Percentiles rank a stretch among this genome's conserved stretches.
These are phyloP conservation scores for Pelargonium fulgidum DNA, from an alignment of 441 rosid genomes.

Conservation along the genomic window DNA sequence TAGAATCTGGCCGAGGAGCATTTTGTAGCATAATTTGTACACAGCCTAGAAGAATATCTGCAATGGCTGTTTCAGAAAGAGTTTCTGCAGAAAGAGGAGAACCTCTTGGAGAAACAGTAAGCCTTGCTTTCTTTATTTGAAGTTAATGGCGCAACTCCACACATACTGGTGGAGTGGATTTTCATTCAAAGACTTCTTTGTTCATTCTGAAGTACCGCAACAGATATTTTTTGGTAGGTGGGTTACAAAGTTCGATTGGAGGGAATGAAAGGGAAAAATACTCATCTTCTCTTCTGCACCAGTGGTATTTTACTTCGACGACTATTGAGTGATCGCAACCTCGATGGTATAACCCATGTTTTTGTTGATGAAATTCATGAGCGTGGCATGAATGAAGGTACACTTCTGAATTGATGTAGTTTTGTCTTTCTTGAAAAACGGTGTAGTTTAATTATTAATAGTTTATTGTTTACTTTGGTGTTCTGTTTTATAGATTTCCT, in stretches of 20 bases:
- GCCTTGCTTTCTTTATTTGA: slow-evolving; percentile 29
- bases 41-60: slow-evolving; percentile 97
- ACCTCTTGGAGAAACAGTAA: slow-evolving; percentile 93
- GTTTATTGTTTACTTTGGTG: slow-evolving; percentile 12
- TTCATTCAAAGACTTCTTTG: slow-evolving; percentile 27
- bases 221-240: slow-evolving; percentile 71
- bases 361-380: slow-evolving; percentile 99
- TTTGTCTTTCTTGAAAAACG: slow-evolving; percentile 18
- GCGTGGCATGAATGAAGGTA: slow-evolving; percentile 99
- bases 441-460: slow-evolving; percentile 9
- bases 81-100: slow-evolving; percentile 96
- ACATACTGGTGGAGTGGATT: slow-evolving; percentile 5
- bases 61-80: slow-evolving; percentile 96
- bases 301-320: slow-evolving; percentile 94
- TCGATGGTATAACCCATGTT: slow-evolving; percentile 90
- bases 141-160: slow-evolving; percentile 6
- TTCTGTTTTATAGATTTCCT: slow-evolving; percentile 60
- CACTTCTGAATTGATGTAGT: slow-evolving; percentile 16
- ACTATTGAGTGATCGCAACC: slow-evolving; percentile 76
- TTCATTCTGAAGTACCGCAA: slow-evolving; percentile 46
- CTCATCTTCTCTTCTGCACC: slow-evolving; percentile 94
- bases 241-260: slow-evolving; percentile 98
- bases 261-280: slow-evolving; percentile 90
- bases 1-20: slow-evolving; percentile 97
- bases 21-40: slow-evolving; percentile 94